A percentile compares a stretch with the other conserved stretches of the same genome.
phyloP scores from a whole-genome alignment of 163 green algal species.

The Scenedesmus sp. region DNA sequence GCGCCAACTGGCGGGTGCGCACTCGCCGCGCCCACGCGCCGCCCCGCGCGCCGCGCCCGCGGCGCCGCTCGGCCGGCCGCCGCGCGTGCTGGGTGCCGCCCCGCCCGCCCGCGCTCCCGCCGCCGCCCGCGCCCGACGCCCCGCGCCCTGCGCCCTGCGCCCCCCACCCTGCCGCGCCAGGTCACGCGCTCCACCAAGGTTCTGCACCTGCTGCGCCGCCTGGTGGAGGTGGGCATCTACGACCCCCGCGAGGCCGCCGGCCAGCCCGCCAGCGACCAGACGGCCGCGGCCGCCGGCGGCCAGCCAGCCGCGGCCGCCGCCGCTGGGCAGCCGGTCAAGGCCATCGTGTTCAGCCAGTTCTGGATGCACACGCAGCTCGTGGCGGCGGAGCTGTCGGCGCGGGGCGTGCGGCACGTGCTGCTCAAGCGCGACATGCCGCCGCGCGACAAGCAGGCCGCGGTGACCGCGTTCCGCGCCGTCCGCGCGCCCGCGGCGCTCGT shows the following conservation, averaged over 20 bases:
- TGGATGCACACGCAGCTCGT: slow-evolving; percentile 87
- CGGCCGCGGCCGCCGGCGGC: not conserved
- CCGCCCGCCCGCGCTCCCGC: not conserved
- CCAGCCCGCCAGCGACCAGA: slow-evolving; percentile 12
- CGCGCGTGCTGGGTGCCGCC: not conserved
- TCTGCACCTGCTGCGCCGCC: slow-evolving; percentile 73
- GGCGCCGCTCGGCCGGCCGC: too few species aligned
- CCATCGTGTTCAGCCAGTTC: slow-evolving; percentile 91
- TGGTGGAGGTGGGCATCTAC: slow-evolving; percentile 64
- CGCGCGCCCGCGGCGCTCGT: slow-evolving; percentile 68
- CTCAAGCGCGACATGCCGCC: slow-evolving; percentile 54
- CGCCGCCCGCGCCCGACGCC: too few species aligned
- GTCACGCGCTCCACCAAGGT: slow-evolving; percentile 76
- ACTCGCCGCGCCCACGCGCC: too few species aligned
- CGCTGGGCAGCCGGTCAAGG: slow-evolving; percentile 64
- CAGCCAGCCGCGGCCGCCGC: not conserved
- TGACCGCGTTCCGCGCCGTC: slow-evolving; percentile 64
- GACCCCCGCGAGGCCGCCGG: not conserved
- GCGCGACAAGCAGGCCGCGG: slow-evolving; percentile 53
- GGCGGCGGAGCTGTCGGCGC: slow-evolving; percentile 50
- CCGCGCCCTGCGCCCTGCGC: too few species aligned
- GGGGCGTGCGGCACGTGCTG: slow-evolving; percentile 35
- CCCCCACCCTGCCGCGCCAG: slow-evolving; percentile 35
- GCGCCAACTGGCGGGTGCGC: slow-evolving; percentile 67
- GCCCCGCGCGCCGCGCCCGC: too few species aligned